phyloP scores from a whole-genome alignment of 2,329 filamentous ascomycete genomes.

The Didymella exigua region DNA sequence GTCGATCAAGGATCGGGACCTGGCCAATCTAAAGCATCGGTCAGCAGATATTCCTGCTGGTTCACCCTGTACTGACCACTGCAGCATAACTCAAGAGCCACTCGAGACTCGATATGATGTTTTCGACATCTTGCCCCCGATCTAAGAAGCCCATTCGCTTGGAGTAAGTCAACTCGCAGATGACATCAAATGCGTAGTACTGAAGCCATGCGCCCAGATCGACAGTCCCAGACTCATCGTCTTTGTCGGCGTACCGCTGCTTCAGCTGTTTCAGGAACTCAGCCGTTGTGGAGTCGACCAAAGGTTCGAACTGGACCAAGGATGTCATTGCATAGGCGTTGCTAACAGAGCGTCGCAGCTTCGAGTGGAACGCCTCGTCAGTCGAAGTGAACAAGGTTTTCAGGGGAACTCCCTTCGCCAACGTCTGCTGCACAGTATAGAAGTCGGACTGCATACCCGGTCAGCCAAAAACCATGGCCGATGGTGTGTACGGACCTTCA shows the following conservation, averaged over 20 bases:
- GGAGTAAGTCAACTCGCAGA: constrained; percentile 36
- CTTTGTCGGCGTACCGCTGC: constrained; percentile 8
- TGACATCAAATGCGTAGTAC: constrained; percentile 50
- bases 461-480: neutral
- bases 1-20: constrained; percentile 14
- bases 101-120: constrained; percentile 16
- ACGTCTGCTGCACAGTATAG: constrained; percentile 34
- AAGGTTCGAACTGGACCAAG: constrained; percentile 31
- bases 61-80: constrained; percentile 5
- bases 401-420: constrained; percentile 24
- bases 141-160: constrained; percentile 28
- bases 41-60: neutral
- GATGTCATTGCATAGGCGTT: constrained; percentile 51
- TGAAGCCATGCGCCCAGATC: constrained; percentile 41
- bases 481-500: constrained; percentile 20
- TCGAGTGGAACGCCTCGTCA: constrained; percentile 49
- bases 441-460: constrained; percentile 27
- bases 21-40: constrained; percentile 13
- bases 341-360: constrained; percentile 43
- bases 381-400: constrained; percentile 46
- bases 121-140: constrained; percentile 20
- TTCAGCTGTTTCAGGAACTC: constrained; percentile 25
- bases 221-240: neutral
- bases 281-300: constrained; percentile 30
- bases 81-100: constrained; percentile 17